Conservation (phyloP, 768 basidiomycete species). For the Naematelia aurantialba region DNA sequence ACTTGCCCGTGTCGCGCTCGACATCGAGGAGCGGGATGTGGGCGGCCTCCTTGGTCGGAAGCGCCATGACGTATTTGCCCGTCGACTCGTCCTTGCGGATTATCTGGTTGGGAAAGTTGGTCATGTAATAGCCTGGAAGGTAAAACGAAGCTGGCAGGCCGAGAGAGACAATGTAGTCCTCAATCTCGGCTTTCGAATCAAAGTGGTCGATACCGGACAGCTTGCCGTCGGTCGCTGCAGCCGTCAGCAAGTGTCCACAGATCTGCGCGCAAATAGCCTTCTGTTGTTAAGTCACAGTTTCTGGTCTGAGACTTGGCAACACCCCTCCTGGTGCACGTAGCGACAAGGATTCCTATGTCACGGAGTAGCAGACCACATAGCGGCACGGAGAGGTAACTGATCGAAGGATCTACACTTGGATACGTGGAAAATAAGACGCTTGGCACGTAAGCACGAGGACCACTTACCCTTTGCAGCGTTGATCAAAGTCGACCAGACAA, state of each 20-base stretch:
- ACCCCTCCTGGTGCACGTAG: no score
- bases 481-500: constrained; percentile 19
- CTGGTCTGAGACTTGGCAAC: no score
- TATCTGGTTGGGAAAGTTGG: constrained; percentile 16
- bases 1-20: constrained; percentile 32
- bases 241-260: neutral
- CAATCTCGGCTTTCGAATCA: constrained; percentile 26
- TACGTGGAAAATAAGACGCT: neutral
- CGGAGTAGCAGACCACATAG: no score
- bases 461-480: constrained; percentile 16
- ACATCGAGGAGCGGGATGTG: constrained; percentile 26
- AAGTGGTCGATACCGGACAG: constrained; percentile 29
- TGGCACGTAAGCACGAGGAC: constrained; percentile 5
- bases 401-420: neutral
- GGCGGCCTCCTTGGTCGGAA: constrained; percentile 12
- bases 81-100: constrained; percentile 14
- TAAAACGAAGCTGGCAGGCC: constrained; percentile 20
- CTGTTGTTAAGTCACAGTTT: no score
- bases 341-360: no score
- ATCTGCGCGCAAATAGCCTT: no score
- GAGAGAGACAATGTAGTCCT: constrained; percentile 19
- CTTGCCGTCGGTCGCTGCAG: constrained; percentile 21
- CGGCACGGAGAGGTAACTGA: no score
- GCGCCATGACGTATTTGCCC: constrained; percentile 21
- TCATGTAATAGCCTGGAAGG: constrained; percentile 25